phyloP scores from a whole-genome alignment of 805 yeast species.

The Wickerhamiella occidentalis region DNA sequence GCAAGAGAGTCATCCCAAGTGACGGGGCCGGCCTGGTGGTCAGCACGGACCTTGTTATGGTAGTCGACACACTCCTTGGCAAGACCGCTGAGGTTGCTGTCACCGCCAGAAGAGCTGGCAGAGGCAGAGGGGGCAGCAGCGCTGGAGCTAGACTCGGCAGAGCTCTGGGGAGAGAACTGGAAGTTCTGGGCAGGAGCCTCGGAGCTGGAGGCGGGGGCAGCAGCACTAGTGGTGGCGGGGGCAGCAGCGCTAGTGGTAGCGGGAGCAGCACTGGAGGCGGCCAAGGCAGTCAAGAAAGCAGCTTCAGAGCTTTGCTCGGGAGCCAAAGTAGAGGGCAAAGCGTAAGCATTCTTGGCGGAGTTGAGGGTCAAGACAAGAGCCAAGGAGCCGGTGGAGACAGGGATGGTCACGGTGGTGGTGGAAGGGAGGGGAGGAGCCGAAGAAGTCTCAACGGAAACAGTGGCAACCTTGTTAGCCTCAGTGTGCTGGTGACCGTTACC shows the following conservation, averaged over 20 bases:
- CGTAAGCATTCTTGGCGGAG: neutral
- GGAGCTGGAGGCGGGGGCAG: constrained; percentile 14
- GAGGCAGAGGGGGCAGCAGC: constrained; percentile 16
- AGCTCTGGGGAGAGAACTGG: constrained; percentile 6
- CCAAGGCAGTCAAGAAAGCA: constrained; percentile 13
- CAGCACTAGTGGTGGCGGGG: constrained; percentile 10
- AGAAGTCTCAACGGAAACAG: constrained; percentile 20
- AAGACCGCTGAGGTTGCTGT: constrained; percentile 21
- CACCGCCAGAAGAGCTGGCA: constrained; percentile 21
- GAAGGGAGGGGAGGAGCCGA: constrained; percentile 20
- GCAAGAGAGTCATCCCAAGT: constrained; percentile 44
- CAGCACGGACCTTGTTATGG: constrained; percentile 48
- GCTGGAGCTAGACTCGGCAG: constrained; percentile 12
- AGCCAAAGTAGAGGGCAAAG: constrained; percentile 3
- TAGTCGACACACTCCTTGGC: constrained; percentile 36
- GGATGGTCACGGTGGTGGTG: constrained; percentile 24
- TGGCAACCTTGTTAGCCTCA: constrained; percentile 13
- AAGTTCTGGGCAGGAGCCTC: constrained; percentile 9
- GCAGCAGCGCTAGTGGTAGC: constrained; percentile 10
- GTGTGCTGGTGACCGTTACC: constrained; percentile 10
- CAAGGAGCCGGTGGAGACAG: constrained; percentile 13
- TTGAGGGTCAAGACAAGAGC: constrained; percentile 1
- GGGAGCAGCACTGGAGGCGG: no score
- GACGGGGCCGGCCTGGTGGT: constrained; percentile 40
- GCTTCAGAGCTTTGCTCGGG: constrained; percentile 3